Conservation (phyloP, 495 filamentous ascomycete genomes). For the Neurospora pannonica region DNA sequence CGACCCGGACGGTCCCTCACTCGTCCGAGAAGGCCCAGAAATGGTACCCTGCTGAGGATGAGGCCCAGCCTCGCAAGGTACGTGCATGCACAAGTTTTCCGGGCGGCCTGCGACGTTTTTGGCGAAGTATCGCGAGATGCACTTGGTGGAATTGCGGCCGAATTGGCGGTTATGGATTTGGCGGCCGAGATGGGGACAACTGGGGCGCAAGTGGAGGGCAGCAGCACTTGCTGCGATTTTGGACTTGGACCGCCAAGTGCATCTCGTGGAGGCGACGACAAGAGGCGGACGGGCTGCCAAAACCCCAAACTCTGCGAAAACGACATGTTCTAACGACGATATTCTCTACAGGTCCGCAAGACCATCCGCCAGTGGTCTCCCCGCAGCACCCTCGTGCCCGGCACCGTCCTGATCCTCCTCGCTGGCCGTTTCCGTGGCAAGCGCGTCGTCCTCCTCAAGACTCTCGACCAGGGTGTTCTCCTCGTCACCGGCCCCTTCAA, state of each 20-base stretch:
- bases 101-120: not conserved
- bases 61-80: conserved; percentile 86
- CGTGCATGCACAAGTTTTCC: conserved; percentile 28
- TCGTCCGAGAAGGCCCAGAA: conserved; percentile 88
- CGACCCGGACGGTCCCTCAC: conserved; percentile 79
- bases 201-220: not conserved
- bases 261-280: not conserved
- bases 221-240: not conserved
- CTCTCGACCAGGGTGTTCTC: conserved; percentile 90
- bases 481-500: conserved; percentile 99
- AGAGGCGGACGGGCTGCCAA: not conserved
- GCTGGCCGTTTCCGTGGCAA: conserved; percentile 99
- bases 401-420: conserved; percentile 93
- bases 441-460: conserved; percentile 97
- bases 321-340: conserved; percentile 17
- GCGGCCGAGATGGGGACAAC: conserved; percentile 1
- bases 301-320: not conserved
- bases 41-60: conserved; percentile 98
- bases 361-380: conserved; percentile 72
- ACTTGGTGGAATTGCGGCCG: conserved; percentile 9
- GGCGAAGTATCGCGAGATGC: conserved; percentile 5
- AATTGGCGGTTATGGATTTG: not conserved
- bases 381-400: conserved; percentile 80
- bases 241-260: not conserved
- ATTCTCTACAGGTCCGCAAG: conserved; percentile 73